Evolutionary conservation across 208 protist species (phyloP), one percentile per base, ranked within the genome.

Genomic region (Trypanosoma theileri): DNA sequence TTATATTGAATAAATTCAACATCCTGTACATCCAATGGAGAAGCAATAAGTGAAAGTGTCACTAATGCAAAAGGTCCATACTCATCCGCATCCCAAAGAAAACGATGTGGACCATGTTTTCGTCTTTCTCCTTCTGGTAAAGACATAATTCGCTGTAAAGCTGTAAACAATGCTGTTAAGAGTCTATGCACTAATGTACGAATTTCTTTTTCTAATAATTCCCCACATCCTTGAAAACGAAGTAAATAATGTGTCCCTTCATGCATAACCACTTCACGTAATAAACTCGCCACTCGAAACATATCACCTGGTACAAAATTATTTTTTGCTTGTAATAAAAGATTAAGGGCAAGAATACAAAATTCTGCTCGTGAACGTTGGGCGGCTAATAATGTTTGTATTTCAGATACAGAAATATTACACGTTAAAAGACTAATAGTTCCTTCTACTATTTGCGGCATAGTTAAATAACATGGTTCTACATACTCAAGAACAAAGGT

Each of bases 21-120:
- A 59, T 92, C 83, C 3, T 65, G 28, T 42, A 64, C 77, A 66
- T 94, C 83, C 61, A 89, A 61, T 50, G 81, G 77, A 3, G 80
- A 62, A 26, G 76, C 64, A 57, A 93, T 75, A 24, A 95, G 62
- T 19, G 87, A 89, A 21, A 91, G 53, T 26, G 70, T 81, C 22
- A 93, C 58, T 26, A 87, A 51, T 12, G 75, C 66, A 73, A 85
- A 84, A 7, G 70, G 53, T 35, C 78, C 82, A 77, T 89, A 88
- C 67, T 81, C 75, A 77, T 82, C 86, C 26, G 80, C 24, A 59
- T 88, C 75, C 9, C 79, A 63, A 41, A 93, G 42, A 69, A 89
- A 93, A 57, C 73, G 73, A 55, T 91, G 80, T 42, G 84, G 77
- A 73, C 71, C 57, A 60, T 69, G 16, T 65, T 64, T 56, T 70